Conservation (phyloP, 164 flowering plant species). For the Magnolia sinica region DNA sequence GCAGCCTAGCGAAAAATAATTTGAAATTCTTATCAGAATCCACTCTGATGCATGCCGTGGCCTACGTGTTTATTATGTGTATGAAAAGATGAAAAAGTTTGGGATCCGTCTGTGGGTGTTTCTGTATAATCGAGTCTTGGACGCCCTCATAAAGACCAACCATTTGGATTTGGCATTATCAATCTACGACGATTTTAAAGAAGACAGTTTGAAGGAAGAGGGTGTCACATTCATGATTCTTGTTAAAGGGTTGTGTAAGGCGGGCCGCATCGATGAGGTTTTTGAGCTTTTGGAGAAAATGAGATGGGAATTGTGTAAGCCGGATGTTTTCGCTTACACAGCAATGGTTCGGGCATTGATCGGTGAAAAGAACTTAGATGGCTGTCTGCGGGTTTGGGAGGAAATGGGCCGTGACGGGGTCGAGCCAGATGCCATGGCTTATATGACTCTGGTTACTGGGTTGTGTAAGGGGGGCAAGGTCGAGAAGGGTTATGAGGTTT, state of each 20-base stretch:
- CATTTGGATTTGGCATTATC: slow-evolving; percentile 77
- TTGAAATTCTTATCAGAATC: slow-evolving; percentile 88
- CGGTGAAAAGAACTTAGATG: slow-evolving; percentile 62
- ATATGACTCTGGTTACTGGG: slow-evolving; percentile 60
- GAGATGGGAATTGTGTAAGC: slow-evolving; percentile 70
- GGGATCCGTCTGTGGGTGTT: slow-evolving; percentile 73
- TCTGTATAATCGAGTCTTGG: slow-evolving; percentile 79
- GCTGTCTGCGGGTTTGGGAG: slow-evolving; percentile 77
- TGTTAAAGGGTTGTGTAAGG: slow-evolving; percentile 77
- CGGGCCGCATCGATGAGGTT: slow-evolving; percentile 58
- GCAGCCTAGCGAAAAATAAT: slow-evolving; percentile 81
- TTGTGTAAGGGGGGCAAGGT: slow-evolving; percentile 65
- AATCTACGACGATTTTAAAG: slow-evolving; percentile 74
- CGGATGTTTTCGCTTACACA: slow-evolving; percentile 94
- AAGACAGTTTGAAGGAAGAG: slow-evolving; percentile 70
- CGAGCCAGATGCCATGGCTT: slow-evolving; percentile 82
- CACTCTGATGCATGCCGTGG: slow-evolving; percentile 81
- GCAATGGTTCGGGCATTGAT: slow-evolving; percentile 74
- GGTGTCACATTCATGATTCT: slow-evolving; percentile 83
- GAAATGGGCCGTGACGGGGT: slow-evolving; percentile 77
- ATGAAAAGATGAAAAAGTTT: slow-evolving; percentile 86
- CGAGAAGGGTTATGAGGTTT: slow-evolving; percentile 56
- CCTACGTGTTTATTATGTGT: slow-evolving; percentile 69
- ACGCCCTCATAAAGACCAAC: slow-evolving; percentile 63
- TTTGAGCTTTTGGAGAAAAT: slow-evolving; percentile 55